Percentiles rank a stretch among this genome's conserved stretches.
Evolutionary conservation across 2,329 filamentous ascomycete species (phyloP).

Genomic region (Tolypocladium amazonense): DNA sequence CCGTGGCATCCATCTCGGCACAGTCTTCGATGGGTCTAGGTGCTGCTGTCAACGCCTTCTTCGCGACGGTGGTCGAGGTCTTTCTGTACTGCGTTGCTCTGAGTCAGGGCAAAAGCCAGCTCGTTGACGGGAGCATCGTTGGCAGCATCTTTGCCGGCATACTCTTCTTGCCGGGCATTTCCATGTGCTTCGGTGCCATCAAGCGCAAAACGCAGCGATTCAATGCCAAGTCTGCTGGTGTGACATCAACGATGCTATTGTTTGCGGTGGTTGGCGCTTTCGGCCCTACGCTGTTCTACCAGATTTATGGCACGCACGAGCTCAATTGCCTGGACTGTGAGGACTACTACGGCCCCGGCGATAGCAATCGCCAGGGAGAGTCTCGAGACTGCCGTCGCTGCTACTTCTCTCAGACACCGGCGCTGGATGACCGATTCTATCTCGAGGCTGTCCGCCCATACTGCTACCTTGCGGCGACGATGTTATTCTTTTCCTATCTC

Average conservation of each 20-base stretch:
- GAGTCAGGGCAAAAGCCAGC: slow-evolving; percentile 78
- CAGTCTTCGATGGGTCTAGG: slow-evolving; percentile 98
- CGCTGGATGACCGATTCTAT: slow-evolving; percentile 80
- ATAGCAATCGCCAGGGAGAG: slow-evolving; percentile 21
- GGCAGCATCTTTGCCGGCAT: slow-evolving; percentile 97
- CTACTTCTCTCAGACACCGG: slow-evolving; percentile 83
- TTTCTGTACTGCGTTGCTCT: slow-evolving; percentile 95
- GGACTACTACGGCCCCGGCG: slow-evolving; percentile 31
- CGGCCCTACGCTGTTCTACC: slow-evolving; percentile 92
- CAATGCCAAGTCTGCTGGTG: slow-evolving; percentile 91
- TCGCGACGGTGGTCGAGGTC: slow-evolving; percentile 94
- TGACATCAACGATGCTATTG: slow-evolving; percentile 94
- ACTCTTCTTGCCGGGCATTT: slow-evolving; percentile 84
- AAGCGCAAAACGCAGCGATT: slow-evolving; percentile 98
- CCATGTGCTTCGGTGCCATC: slow-evolving; percentile 97
- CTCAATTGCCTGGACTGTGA: slow-evolving; percentile 68
- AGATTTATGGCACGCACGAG: slow-evolving; percentile 96
- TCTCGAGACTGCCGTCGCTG: slow-evolving; percentile 77
- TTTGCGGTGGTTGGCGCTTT: slow-evolving; percentile 95
- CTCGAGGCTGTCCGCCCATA: slow-evolving; percentile 85
- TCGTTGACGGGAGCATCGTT: slow-evolving; percentile 94
- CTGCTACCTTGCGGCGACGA: slow-evolving; percentile 74
- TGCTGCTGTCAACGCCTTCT: slow-evolving; percentile 95
- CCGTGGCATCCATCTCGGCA: slow-evolving; percentile 94
- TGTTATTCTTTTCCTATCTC: slow-evolving; percentile 86